Conservation (phyloP, 2,329 filamentous ascomycete genomes). For the Ilyonectria destructans region DNA sequence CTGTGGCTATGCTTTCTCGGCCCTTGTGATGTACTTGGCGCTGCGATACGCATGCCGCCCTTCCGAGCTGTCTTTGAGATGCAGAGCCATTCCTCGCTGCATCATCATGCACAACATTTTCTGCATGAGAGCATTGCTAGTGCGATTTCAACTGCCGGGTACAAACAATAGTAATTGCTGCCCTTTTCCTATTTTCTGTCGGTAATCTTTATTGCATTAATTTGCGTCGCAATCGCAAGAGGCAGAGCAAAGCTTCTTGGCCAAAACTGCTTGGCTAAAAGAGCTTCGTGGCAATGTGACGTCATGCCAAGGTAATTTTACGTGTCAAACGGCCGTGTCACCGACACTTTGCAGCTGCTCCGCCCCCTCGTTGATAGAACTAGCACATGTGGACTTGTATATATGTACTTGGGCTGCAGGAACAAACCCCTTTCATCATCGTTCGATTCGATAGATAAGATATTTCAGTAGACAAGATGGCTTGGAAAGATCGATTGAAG, state of each 20-base stretch:
- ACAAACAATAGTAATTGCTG: background rate
- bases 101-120: background rate
- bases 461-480: slow-evolving; percentile 43
- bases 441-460: background rate
- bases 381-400: background rate
- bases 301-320: slow-evolving; percentile 23
- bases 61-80: background rate
- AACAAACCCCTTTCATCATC: slow-evolving; percentile 2
- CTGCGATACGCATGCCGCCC: background rate
- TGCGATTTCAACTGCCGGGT: background rate
- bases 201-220: background rate
- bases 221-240: background rate
- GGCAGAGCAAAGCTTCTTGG: background rate
- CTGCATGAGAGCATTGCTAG: background rate
- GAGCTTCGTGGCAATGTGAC: slow-evolving; percentile 23
- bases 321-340: slow-evolving; percentile 8
- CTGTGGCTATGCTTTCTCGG: slow-evolving; percentile 29
- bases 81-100: background rate
- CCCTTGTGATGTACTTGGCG: background rate
- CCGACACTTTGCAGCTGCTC: slow-evolving; percentile 10
- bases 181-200: background rate
- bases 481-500: slow-evolving; percentile 59
- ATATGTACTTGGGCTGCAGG: background rate
- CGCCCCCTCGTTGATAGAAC: slow-evolving; percentile 5
- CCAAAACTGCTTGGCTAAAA: background rate